Base-by-base conservation (phyloP, 1,284 basidiomycete genomes). In the Cryptococcus neoformans region DNA sequence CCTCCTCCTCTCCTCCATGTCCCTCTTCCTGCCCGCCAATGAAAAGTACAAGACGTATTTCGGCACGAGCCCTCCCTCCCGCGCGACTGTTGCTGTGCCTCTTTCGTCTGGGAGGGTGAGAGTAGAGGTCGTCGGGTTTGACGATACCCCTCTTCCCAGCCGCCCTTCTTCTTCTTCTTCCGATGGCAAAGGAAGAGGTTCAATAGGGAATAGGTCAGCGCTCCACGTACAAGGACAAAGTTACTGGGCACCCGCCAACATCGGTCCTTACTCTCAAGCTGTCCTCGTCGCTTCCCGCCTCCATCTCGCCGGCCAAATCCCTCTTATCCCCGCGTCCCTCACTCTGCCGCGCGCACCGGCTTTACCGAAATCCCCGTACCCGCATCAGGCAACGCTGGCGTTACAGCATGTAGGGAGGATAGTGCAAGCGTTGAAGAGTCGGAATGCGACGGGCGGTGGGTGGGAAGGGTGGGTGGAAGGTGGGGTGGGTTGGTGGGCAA, bases 231-330 rank as follows among this genome's bases (percentile, higher is more conserved):
- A 99, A 76, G 85, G 92, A 12, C 74, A 95, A 53, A 95, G 92
- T 72, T 98, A 98, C 74, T 99, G 96, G 96, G 95, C 95, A 14
- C 93, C 96, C 8, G 95, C 96, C 2, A 99, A 98, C 73, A 99
- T 99, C 55, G 96, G 96, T 0, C 96, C 96, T 1, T 99, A 99
- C 75, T 95, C 92, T 0, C 96, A 99, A 77, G 88, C 91, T 6
- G 84, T 98, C 53, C 81, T 82, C 53, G 90, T 82, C 44, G 85
- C 84, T 57, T 83, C 88, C 53, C 84, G 85, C 3, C 80, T 92
- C 8, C 92, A 89, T 67, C 81, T 99, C 55, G 95, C 96, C 0
- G 96, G 96, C 3, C 96, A 99, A 74, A 98, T 99, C 49, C 92
- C 92, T 0, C 81, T 99, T 35, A 80, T 89, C 28, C 95, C 96